Percentiles rank a stretch among this genome's conserved stretches.
Conservation (phyloP, 106 monocot species). For the Dioscorea zingiberensis region DNA sequence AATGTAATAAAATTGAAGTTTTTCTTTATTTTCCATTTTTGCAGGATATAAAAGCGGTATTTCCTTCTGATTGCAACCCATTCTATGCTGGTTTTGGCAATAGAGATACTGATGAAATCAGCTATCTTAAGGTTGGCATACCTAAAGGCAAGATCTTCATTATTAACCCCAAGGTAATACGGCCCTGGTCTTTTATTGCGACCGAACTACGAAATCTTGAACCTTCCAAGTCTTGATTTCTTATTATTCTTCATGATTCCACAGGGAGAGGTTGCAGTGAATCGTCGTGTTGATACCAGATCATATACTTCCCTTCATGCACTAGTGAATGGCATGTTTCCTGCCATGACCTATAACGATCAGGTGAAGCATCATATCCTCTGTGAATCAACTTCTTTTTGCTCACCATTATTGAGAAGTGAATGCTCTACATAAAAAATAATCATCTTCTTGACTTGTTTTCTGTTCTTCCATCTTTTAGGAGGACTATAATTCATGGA, state of each 20-base stretch:
- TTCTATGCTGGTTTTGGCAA: conserved; percentile 98
- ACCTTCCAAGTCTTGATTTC: neutral
- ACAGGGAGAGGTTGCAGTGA: conserved; percentile 74
- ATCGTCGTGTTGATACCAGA: conserved; percentile 62
- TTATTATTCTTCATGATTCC: conserved; percentile 10
- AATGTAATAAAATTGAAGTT: neutral
- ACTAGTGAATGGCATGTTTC: conserved; percentile 85
- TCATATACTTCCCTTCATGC: conserved; percentile 75
- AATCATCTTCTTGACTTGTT: neutral
- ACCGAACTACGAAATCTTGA: neutral
- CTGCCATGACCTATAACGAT: conserved; percentile 43
- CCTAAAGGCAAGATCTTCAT: conserved; percentile 90
- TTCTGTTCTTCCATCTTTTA: conserved; percentile 9
- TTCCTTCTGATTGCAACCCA: conserved; percentile 78
- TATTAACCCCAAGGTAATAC: conserved; percentile 75
- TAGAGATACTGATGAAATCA: conserved; percentile 89
- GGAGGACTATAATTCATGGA: conserved; percentile 81
- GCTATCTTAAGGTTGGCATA: conserved; percentile 85
- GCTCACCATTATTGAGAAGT: too few species aligned
- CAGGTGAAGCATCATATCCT: conserved; percentile 34
- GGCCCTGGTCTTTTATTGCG: neutral
- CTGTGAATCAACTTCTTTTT: too few species aligned
- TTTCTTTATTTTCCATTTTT: neutral
- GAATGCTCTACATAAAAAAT: neutral
- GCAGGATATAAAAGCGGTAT: conserved; percentile 73